These are phyloP conservation scores for Amanita rimosa DNA, from an alignment of 768 basidiomycete species.

Conservation along the genomic window DNA sequence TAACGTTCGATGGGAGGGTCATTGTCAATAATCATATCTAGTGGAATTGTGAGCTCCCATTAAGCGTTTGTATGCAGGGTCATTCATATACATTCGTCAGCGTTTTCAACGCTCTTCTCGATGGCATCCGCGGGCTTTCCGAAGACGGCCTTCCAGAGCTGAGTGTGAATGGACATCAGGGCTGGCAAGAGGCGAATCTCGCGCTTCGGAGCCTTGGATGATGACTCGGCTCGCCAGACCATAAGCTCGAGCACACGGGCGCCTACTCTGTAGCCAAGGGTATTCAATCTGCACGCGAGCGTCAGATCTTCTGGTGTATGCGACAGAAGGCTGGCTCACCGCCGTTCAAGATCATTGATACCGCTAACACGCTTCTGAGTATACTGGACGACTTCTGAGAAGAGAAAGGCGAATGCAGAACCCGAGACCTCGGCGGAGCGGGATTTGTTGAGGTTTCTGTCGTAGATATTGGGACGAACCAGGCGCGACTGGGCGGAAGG, in stretches of 20 bases:
- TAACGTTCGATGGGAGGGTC: constrained; percentile 86
- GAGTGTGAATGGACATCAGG: constrained; percentile 89
- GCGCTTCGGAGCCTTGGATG: constrained; percentile 84
- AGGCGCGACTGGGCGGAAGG: constrained; percentile 44
- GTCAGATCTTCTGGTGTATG: background rate
- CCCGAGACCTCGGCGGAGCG: constrained; percentile 75
- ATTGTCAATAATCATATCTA: constrained; percentile 98
- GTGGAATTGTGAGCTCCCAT: constrained; percentile 5
- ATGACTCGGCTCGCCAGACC: constrained; percentile 67
- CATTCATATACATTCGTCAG: constrained; percentile 74
- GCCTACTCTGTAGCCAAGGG: constrained; percentile 88
- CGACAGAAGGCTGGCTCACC: constrained; percentile 35
- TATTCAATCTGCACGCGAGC: constrained; percentile 58
- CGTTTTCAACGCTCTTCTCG: constrained; percentile 92
- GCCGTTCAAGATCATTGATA: constrained; percentile 89
- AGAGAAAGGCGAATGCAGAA: constrained; percentile 80
- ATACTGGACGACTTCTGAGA: constrained; percentile 91
- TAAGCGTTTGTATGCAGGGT: background rate
- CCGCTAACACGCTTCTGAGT: constrained; percentile 93
- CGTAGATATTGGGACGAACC: constrained; percentile 72
- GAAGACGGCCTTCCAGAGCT: constrained; percentile 91
- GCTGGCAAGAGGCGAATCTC: constrained; percentile 86
- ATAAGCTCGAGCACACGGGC: constrained; percentile 78
- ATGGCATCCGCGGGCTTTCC: constrained; percentile 90
- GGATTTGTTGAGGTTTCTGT: constrained; percentile 82